Conservation (phyloP, 192 early-diverging fungal genomes). For the Backusella australiensis region DNA sequence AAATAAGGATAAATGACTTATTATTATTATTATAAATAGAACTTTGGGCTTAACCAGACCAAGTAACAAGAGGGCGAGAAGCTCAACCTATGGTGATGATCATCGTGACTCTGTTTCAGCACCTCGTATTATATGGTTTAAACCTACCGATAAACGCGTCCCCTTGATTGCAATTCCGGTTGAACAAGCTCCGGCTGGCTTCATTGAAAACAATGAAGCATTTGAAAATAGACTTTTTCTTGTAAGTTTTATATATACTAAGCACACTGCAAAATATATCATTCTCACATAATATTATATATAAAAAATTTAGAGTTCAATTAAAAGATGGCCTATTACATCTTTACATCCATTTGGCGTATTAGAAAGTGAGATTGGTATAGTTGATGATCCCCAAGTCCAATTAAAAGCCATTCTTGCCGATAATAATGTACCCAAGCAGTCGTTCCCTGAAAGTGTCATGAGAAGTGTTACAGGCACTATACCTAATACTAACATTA, state of each 20-base stretch:
- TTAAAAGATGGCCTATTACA: constrained; percentile 65
- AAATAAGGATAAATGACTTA: background rate
- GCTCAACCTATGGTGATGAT: background rate
- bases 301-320: constrained; percentile 43
- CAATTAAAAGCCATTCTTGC: constrained; percentile 78
- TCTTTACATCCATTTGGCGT: constrained; percentile 71
- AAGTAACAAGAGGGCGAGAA: constrained; percentile 27
- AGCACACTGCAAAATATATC: background rate
- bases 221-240: constrained; percentile 56
- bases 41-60: constrained; percentile 17
- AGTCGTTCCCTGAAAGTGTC: constrained; percentile 66
- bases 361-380: constrained; percentile 65
- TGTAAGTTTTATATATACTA: constrained; percentile 20
- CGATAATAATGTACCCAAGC: constrained; percentile 71
- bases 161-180: constrained; percentile 71
- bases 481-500: background rate
- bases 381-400: constrained; percentile 74
- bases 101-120: constrained; percentile 46
- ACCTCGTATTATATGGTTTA: constrained; percentile 69
- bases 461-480: constrained; percentile 62
- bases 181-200: constrained; percentile 61
- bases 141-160: constrained; percentile 75
- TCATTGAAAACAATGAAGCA: constrained; percentile 55
- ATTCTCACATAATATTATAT: background rate
- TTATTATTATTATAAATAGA: constrained; percentile 1